These are phyloP conservation scores for Marchantia polymorpha DNA, from an alignment of 225 moss, liverwort and hornwort species.

Conservation along the genomic window DNA sequence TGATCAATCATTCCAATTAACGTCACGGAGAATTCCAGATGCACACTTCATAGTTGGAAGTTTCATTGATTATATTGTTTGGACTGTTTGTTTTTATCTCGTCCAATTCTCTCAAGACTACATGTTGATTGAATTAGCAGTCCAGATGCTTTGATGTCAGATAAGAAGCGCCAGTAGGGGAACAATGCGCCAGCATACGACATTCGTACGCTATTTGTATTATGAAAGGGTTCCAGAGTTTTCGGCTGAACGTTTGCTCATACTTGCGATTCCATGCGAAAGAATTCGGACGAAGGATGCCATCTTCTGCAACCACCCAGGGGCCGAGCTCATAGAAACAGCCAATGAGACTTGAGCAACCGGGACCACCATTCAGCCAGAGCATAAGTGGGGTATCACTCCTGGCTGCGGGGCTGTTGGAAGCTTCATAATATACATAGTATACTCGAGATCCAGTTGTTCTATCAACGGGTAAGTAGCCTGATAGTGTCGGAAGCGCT, in stretches of 20 bases:
- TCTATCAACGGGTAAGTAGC: slow-evolving; percentile 70
- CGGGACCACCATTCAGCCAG: slow-evolving; percentile 95
- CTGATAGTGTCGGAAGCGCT: slow-evolving; percentile 68
- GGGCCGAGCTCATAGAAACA: slow-evolving; percentile 94
- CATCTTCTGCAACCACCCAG: slow-evolving; percentile 37
- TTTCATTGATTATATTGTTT: no score
- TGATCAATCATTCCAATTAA: no score
- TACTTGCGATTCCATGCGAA: slow-evolving; percentile 89
- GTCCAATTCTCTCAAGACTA: no score
- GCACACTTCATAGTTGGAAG: no score
- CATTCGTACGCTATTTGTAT: no score
- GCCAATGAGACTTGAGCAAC: slow-evolving; percentile 88
- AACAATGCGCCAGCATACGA: no score
- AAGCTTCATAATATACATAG: slow-evolving; percentile 81
- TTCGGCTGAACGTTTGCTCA: background rate
- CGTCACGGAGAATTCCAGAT: no score
- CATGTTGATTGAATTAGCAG: no score
- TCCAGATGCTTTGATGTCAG: no score
- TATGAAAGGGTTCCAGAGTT: no score
- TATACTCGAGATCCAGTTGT: slow-evolving; percentile 61
- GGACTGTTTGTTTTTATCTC: no score
- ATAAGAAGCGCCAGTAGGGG: no score
- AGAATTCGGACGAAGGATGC: slow-evolving; percentile 46
- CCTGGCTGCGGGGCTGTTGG: slow-evolving; percentile 33
- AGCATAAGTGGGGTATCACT: slow-evolving; percentile 65